Percentiles rank a stretch among this genome's conserved stretches.
Evolutionary conservation across 257 asterid genomes (phyloP).

Genomic region (Petunia secreta): DNA sequence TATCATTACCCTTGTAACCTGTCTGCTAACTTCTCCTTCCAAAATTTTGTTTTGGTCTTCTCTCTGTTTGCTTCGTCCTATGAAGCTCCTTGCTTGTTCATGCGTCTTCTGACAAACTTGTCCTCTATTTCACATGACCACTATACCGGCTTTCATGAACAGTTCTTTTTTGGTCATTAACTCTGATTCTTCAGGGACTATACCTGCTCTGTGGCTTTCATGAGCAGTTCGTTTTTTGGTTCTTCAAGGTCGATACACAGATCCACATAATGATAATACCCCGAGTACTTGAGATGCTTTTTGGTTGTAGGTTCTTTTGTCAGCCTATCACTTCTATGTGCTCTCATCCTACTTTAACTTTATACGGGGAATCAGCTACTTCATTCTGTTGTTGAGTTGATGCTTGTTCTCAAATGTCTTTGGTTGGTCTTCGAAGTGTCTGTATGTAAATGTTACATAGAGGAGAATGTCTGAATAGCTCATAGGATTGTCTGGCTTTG

Average conservation of each 20-base stretch:
- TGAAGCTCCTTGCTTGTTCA: neutral
- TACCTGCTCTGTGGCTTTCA: neutral
- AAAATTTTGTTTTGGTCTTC: neutral
- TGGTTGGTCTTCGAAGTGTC: neutral
- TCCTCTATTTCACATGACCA: neutral
- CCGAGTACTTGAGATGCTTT: neutral
- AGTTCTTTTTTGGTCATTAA: neutral
- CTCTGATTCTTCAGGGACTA: neutral
- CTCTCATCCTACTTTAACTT: neutral
- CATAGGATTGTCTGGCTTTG: neutral
- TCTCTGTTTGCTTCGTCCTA: neutral
- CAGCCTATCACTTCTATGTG: neutral
- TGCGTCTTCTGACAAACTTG: neutral
- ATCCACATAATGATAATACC: neutral
- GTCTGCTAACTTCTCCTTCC: neutral
- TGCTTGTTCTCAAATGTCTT: neutral
- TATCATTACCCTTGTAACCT: neutral
- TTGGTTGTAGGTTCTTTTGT: neutral
- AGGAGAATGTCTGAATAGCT: neutral
- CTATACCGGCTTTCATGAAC: neutral
- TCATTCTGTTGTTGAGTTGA: too few species aligned
- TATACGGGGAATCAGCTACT: neutral
- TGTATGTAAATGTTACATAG: neutral
- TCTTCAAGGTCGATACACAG: neutral
- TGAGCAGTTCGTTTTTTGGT: neutral